Evolutionary conservation across 768 basidiomycete genomes (phyloP).

Genomic region (Calocybe indica): DNA sequence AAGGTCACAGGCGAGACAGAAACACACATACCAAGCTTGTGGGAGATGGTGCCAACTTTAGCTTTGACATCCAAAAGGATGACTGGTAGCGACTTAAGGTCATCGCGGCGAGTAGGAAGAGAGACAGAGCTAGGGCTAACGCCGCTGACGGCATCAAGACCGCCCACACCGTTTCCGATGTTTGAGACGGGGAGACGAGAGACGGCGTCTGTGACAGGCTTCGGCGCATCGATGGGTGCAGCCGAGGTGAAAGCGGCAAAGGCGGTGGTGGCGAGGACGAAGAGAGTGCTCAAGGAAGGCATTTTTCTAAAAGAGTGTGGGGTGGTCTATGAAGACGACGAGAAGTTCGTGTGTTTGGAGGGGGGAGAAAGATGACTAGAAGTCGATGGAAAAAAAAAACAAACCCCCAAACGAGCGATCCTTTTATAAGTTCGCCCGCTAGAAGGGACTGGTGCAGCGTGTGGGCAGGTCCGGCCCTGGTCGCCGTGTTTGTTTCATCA

Average conservation of each 20-base stretch:
- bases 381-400: too few species aligned
- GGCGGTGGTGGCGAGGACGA: slow-evolving; percentile 1
- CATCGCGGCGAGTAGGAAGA: neutral
- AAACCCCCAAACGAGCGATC: too few species aligned
- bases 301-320: slow-evolving; percentile 1
- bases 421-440: too few species aligned
- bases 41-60: neutral
- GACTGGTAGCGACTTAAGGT: neutral
- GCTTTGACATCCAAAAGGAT: neutral
- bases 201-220: neutral
- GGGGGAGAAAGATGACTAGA: too few species aligned
- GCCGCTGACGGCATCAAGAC: neutral
- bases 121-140: neutral
- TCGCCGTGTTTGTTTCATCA: too few species aligned
- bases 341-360: too few species aligned
- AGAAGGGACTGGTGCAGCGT: too few species aligned
- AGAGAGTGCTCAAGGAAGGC: slow-evolving; percentile 1
- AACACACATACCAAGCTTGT: neutral
- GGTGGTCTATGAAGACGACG: neutral
- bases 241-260: slow-evolving; percentile 1
- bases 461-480: too few species aligned
- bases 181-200: neutral
- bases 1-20: neutral
- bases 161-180: neutral
- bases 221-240: neutral